Base-by-base conservation (phyloP, 768 basidiomycete genomes). In the Ramaria sp. region DNA sequence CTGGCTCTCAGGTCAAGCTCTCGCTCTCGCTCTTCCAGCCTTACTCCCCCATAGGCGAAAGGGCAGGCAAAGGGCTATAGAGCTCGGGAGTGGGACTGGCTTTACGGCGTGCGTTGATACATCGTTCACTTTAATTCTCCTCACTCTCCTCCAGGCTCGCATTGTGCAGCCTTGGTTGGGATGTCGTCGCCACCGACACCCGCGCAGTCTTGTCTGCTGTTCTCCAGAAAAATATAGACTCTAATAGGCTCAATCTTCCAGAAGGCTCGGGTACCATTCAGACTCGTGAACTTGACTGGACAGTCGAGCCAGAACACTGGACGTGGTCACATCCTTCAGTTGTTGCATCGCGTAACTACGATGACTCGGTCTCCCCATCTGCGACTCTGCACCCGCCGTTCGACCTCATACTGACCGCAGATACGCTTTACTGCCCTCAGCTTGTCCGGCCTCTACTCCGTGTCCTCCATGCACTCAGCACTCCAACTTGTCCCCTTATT, bases 31-130 rank as follows among this genome's bases (percentile, higher is more conserved):
- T 15, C 32, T 44, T 36, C 30, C 49, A 16, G 7, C 36, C 27
- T 25, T 48, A 24, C n/a, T 41, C 41, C 10, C 27, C 8, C 9
- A 13, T 20, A 67, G 61, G 49, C 41, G 55, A 39, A 37, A 55
- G 60, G 51, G 45, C 52, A 42, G 48, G 54, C 44, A 42, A 27
- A 70, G 71, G 52, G 82, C 77, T 7, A 69, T 91, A 55, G 91
- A 95, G 64, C 70, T 94, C 18, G 91, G 91, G 53, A 82, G 83
- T 61, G 91, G 91, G 20, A 81, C 87, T 32, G 91, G 89, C 42
- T 76, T 89, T 53, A 80, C 82, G 59, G 77, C 86, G 79, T 87
- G 67, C 67, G 83, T 71, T 52, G 50, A 9, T 5, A 8, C 32
- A n/a, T 30, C n/a, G 10, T 15, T 25, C 38, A 6, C n/a, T 10